Base-by-base conservation (phyloP, 1,139 yeast genomes). In the Lodderomyces parapsilosis region DNA sequence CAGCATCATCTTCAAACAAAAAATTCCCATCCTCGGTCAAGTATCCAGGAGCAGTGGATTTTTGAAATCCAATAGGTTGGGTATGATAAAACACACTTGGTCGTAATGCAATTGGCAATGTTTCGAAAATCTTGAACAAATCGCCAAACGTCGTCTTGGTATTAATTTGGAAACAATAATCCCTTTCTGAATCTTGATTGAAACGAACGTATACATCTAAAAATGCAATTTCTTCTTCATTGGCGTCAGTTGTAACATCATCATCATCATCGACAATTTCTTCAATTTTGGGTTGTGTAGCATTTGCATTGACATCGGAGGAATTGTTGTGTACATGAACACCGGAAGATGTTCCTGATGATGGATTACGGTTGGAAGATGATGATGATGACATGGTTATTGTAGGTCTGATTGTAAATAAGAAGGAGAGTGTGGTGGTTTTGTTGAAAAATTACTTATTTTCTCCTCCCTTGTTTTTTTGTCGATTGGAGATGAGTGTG, bases 1-100 rank as follows among this genome's bases (percentile, higher is more conserved):
- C 57, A 18, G 93, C 83, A 20, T 80, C 75, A 48, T 74, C 70
- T 47, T 77, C 78, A 62, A 86, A 90, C 46, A 93, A 65, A 44
- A 93, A 55, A 19, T 86, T 85, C 19, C 98, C 98, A 54, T 85
- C 86, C 43, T 83, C 82, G 19, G 97, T 88, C 59, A 93, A 68
- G 53, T 75, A 82, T 4, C 99, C 99, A 0, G 98, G 98, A 42
- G 81, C 76, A 11, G 69, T 72, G n/a, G 88, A 80, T 37, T 88
- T 78, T 40, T 69, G 68, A 61, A 85, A 88, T 1, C 85, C 88
- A 23, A 64, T 55, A 1, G 98, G 97, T 37, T 58, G 57, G 23
- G 75, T 62, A 49, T 81, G 67, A 63, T 84, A 86, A 62, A 90
- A 90, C 43, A 86, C 68, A 28, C 83, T 77, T 11, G 98, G 98